These are phyloP conservation scores for Gleditsia sinensis DNA, from an alignment of 306 rosid genomes.

Conservation along the genomic window DNA sequence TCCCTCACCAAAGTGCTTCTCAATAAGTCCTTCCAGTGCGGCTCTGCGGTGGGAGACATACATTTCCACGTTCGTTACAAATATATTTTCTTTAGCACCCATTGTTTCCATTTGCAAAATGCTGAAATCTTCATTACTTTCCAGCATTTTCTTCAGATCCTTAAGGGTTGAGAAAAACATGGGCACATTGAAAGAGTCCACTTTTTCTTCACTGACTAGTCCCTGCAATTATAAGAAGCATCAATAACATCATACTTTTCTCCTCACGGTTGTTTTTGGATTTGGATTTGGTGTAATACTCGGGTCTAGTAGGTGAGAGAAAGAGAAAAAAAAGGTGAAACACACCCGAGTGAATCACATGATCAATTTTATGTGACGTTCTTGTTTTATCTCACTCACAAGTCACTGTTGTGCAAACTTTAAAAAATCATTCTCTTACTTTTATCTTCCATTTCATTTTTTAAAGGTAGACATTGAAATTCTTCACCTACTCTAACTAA, in stretches of 20 bases:
- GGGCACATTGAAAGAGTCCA: conserved; percentile 43
- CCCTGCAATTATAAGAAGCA: conserved; percentile 27
- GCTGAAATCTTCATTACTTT: conserved; percentile 32
- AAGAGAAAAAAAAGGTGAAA: too few relatives aligned
- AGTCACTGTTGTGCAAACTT: too few relatives aligned
- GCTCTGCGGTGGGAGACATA: conserved; percentile 28
- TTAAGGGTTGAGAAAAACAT: conserved; percentile 22
- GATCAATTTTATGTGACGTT: too few relatives aligned
- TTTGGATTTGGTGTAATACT: too few relatives aligned
- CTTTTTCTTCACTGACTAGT: conserved; percentile 35
- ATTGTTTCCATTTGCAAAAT: conserved; percentile 26
- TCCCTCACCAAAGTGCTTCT: conserved; percentile 37
- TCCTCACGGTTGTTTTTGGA: too few relatives aligned
- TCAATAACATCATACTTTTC: background rate
- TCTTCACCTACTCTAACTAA: too few relatives aligned
- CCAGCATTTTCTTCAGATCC: conserved; percentile 28
- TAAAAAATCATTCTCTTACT: too few relatives aligned
- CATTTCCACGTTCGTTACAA: background rate
- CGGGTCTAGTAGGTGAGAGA: too few relatives aligned
- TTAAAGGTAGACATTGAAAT: too few relatives aligned
- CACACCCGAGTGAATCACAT: too few relatives aligned
- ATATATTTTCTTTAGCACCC: background rate
- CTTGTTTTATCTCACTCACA: too few relatives aligned
- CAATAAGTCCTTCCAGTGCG: conserved; percentile 23
- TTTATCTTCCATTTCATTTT: too few relatives aligned